Base-by-base conservation (phyloP, 169 alveolate genomes). In the Cryptosporidium baileyi region DNA sequence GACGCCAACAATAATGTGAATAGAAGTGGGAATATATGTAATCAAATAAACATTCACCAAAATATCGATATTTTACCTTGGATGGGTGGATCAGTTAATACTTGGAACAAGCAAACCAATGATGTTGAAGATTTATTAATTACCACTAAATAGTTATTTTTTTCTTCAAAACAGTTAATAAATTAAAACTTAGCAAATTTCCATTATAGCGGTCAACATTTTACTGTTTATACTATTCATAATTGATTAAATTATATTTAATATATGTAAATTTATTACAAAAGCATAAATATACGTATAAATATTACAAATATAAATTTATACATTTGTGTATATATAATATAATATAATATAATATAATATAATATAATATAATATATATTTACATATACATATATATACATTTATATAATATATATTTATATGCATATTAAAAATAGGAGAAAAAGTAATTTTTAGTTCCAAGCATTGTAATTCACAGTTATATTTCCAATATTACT, bases 51-150 rank as follows among this genome's bases (percentile, higher is more conserved):
- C 32, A 36, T 57, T 40, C 63, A 74, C 36, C 54, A 51, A 3
- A 74, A 36, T 34, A 51, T 57, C 26, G 85, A 74, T 74, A 41
- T 57, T 36, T 52, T 74, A 30, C 85, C 67, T 74, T 74, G 85
- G 85, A 59, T 74, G 49, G 85, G 85, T 24, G 81, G 49, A 28
- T 34, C 62, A 74, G 51, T 40, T 74, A 61, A 38, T 54, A 6
- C 85, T 22, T 74, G 85, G 85, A 74, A 57, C 26, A 74, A 74
- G 41, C 85, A 52, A 74, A 57, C 9, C 24, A 74, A 57, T 38
- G 32, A 22, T 54, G 85, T 63, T 32, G 80, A 63, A 44, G 80
- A 74, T 38, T 36, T 74, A 41, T 41, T 74, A 9, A 45, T 57
- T 40, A 41, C 28, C 13, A 49, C 15, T 15, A 52, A 74, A 24